phyloP scores from a whole-genome alignment of 495 filamentous ascomycete species.

The Bathelium albidoporum region DNA sequence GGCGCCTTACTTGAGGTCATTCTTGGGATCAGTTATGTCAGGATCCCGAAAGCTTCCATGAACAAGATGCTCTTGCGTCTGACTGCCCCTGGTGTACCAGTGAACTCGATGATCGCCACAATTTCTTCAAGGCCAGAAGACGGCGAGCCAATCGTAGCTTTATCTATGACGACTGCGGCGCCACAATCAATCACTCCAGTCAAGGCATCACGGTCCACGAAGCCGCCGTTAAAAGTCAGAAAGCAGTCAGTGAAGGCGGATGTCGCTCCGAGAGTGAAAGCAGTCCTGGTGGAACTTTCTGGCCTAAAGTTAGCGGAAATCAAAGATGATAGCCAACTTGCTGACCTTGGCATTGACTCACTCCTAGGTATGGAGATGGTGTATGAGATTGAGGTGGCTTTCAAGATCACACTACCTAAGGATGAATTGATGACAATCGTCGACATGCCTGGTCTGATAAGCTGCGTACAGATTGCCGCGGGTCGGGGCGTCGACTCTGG shows the following conservation, averaged over 20 bases:
- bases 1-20: background rate
- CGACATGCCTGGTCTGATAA: conserved; percentile 22
- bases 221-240: too few species aligned
- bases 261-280: too few species aligned
- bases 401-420: conserved; percentile 32
- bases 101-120: too few species aligned
- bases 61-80: background rate
- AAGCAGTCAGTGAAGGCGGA: too few species aligned
- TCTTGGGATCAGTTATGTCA: background rate
- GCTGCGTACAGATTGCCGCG: conserved; percentile 19
- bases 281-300: conserved; percentile 2
- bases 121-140: too few species aligned
- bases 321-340: conserved; percentile 29
- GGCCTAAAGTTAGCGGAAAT: conserved; percentile 39
- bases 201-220: too few species aligned
- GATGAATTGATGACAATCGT: conserved; percentile 33
- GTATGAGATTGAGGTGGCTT: conserved; percentile 37
- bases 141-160: too few species aligned
- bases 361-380: conserved; percentile 47
- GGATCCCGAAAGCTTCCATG: background rate
- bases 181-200: too few species aligned
- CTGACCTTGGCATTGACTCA: conserved; percentile 46
- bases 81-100: too few species aligned
- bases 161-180: too few species aligned
- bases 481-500: conserved; percentile 27